These are phyloP conservation scores for Biancaea sappan DNA, from an alignment of 306 rosid genomes.

Conservation along the genomic window DNA sequence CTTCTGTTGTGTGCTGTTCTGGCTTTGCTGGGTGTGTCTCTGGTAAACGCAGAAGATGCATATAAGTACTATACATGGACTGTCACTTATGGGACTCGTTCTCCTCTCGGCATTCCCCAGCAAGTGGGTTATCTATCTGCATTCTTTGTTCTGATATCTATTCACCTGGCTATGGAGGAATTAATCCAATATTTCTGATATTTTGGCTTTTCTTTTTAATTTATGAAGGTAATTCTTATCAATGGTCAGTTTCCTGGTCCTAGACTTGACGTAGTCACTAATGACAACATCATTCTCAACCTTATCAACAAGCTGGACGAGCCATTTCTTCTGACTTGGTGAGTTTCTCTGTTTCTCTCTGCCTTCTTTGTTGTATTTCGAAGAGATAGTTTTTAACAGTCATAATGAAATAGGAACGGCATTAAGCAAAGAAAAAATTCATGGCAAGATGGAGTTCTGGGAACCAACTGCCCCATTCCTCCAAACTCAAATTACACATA, in stretches of 20 bases:
- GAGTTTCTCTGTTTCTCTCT: constrained; percentile 28
- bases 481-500: constrained; percentile 91
- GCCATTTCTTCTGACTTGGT: constrained; percentile 43
- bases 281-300: constrained; percentile 85
- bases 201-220: constrained; percentile 37
- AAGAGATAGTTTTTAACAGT: too few relatives aligned
- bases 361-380: too few relatives aligned
- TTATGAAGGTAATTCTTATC: constrained; percentile 81
- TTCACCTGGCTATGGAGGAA: neutral
- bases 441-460: constrained; percentile 98
- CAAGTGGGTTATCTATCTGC: constrained; percentile 57
- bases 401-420: constrained; percentile 67
- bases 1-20: constrained; percentile 46
- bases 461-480: constrained; percentile 93
- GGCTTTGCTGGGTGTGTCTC: constrained; percentile 44
- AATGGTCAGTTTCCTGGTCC: constrained; percentile 99
- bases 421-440: constrained; percentile 96
- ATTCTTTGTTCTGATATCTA: constrained; percentile 39
- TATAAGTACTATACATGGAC: constrained; percentile 83
- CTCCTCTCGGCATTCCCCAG: constrained; percentile 80
- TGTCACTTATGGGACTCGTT: constrained; percentile 82
- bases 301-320: constrained; percentile 58
- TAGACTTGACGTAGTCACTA: constrained; percentile 81
- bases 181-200: constrained; percentile 25
- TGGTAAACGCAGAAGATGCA: constrained; percentile 78